Conservation (phyloP, 1,284 basidiomycete species). For the Heliocybe sulcata region DNA sequence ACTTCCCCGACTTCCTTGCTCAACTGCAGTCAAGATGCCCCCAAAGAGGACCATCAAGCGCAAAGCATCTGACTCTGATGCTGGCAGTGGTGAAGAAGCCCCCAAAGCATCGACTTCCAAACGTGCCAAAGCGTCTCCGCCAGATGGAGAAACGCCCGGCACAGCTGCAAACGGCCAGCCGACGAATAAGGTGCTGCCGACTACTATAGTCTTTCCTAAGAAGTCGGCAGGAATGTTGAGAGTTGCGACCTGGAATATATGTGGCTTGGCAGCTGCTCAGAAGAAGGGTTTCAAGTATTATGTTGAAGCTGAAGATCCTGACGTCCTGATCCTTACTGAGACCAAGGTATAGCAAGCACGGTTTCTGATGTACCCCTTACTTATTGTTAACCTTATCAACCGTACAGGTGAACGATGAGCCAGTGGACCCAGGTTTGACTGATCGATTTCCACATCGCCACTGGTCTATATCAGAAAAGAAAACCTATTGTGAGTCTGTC, state of each 20-base stretch:
- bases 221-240: conserved; percentile 40
- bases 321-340: conserved; percentile 75
- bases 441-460: conserved; percentile 60
- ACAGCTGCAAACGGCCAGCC: conserved; percentile 44
- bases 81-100: not conserved
- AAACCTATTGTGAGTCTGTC: conserved; percentile 58
- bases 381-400: not conserved
- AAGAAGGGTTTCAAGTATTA: conserved; percentile 77
- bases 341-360: conserved; percentile 50
- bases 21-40: not conserved
- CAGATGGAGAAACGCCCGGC: not conserved
- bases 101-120: not conserved
- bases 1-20: not conserved
- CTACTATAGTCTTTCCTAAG: conserved; percentile 50
- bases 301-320: conserved; percentile 76
- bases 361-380: not conserved
- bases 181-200: conserved; percentile 68
- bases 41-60: conserved; percentile 7
- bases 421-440: conserved; percentile 49
- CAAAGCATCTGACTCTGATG: not conserved
- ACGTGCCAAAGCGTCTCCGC: not conserved
- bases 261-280: conserved; percentile 57
- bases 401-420: conserved; percentile 56
- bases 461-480: conserved; percentile 72
- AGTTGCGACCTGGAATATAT: conserved; percentile 73